These are phyloP conservation scores for Cucumis cinereus DNA, from an alignment of 306 rosid species.

Conservation along the genomic window DNA sequence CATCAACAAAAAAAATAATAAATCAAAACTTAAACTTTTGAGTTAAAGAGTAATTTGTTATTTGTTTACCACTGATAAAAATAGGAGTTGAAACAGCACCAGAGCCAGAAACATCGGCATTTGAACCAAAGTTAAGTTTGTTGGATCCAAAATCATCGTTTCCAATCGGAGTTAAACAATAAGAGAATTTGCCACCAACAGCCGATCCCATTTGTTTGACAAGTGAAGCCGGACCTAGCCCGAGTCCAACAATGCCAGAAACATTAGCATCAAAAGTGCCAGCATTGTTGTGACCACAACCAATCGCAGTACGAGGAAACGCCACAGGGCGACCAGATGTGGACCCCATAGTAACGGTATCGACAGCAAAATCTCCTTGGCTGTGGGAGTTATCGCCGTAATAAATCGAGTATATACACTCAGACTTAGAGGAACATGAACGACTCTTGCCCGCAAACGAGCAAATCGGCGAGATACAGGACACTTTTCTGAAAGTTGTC, in stretches of 20 bases:
- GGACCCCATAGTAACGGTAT: constrained; percentile 31
- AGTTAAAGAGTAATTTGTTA: not conserved
- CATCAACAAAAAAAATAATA: not conserved
- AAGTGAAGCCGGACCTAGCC: constrained; percentile 24
- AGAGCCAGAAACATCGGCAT: constrained; percentile 15
- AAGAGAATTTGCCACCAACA: constrained; percentile 25
- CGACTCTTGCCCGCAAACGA: rapidly evolving
- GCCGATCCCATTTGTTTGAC: constrained; percentile 20
- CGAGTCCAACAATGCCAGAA: constrained; percentile 51
- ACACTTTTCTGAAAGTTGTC: constrained; percentile 3
- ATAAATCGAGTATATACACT: not conserved
- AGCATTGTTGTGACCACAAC: constrained; percentile 24
- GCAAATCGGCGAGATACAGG: constrained; percentile 13
- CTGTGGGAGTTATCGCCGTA: constrained; percentile 29
- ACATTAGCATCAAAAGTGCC: not conserved
- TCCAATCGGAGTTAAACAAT: constrained; percentile 26
- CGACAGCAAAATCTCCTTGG: constrained; percentile 23
- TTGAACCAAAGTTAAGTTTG: constrained; percentile 17
- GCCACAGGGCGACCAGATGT: not conserved
- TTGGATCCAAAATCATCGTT: not conserved
- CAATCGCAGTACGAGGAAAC: constrained; percentile 20
- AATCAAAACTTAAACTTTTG: not conserved
- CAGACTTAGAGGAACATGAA: not conserved
- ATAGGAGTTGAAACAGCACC: constrained; percentile 19
- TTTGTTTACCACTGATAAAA: not conserved